Percentiles rank a stretch among this genome's conserved stretches.
Conservation (phyloP, 2,329 filamentous ascomycete genomes). For the Aureobasidium sp. region DNA sequence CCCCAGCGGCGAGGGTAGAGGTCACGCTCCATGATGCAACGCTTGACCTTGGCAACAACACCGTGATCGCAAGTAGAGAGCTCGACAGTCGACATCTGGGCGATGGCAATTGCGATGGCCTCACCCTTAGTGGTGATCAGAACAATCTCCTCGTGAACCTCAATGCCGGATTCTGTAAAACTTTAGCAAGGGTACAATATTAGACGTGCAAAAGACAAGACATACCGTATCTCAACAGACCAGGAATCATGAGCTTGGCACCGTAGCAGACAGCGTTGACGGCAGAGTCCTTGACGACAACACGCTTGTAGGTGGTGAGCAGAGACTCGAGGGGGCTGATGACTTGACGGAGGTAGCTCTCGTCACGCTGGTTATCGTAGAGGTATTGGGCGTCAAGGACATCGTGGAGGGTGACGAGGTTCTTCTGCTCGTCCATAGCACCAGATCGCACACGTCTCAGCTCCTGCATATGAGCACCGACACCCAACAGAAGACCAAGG, state of each 20-base stretch:
- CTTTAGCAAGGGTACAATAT: constrained; percentile 19
- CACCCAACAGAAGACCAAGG: constrained; percentile 67
- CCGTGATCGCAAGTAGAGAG: constrained; percentile 96
- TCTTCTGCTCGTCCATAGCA: constrained; percentile 87
- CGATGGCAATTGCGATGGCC: constrained; percentile 91
- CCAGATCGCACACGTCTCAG: constrained; percentile 87
- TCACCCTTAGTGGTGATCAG: constrained; percentile 99
- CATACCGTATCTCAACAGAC: constrained; percentile 82
- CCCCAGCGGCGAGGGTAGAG: constrained; percentile 96
- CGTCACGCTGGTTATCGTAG: constrained; percentile 91
- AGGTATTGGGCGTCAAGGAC: constrained; percentile 94
- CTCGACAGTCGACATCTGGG: constrained; percentile 96
- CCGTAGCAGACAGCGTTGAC: constrained; percentile 98
- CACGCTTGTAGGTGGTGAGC: constrained; percentile 86
- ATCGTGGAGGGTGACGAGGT: constrained; percentile 89
- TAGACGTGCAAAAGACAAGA: constrained; percentile 19
- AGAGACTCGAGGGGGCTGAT: constrained; percentile 91
- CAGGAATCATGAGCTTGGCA: constrained; percentile 97
- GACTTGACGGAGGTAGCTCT: constrained; percentile 83
- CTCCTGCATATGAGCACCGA: constrained; percentile 98
- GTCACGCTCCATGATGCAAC: constrained; percentile 99
- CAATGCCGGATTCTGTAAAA: constrained; percentile 69
- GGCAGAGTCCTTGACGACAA: constrained; percentile 94
- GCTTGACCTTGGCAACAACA: constrained; percentile 97
- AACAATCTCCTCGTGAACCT: constrained; percentile 92